These are phyloP conservation scores for Hericium erinaceus DNA, from an alignment of 768 basidiomycete genomes.

Conservation along the genomic window DNA sequence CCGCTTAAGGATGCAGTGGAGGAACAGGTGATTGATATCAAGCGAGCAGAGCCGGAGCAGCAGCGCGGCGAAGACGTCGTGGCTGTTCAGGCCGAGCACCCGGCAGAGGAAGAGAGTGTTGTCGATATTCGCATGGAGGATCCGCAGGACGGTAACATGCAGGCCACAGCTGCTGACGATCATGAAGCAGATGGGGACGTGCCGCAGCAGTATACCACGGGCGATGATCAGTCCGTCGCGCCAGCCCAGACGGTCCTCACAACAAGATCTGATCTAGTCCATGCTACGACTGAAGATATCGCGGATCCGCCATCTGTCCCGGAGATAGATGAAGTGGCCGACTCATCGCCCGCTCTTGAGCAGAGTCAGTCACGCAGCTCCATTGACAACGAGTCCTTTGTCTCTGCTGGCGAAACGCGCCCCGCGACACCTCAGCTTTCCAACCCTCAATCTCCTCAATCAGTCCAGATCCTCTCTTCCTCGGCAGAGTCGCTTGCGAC, in stretches of 20 bases:
- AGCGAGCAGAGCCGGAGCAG: neutral
- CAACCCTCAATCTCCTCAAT: constrained; percentile 11
- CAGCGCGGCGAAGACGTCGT: no score
- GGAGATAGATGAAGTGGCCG: neutral
- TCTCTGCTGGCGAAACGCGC: constrained; percentile 8
- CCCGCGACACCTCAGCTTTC: constrained; percentile 10
- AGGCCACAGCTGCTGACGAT: neutral
- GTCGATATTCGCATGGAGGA: constrained; percentile 1
- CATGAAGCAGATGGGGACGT: neutral
- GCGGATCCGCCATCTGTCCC: neutral
- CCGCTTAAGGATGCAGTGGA: constrained; percentile 13
- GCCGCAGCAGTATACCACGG: neutral
- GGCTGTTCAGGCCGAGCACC: no score
- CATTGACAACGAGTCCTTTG: constrained; percentile 7
- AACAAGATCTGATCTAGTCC: neutral
- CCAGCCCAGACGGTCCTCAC: neutral
- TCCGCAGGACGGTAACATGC: neutral
- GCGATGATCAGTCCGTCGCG: neutral
- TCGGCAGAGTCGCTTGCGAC: constrained; percentile 13
- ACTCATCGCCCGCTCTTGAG: neutral
- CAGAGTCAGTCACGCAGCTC: neutral
- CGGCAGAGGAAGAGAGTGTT: neutral
- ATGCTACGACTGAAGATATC: neutral
- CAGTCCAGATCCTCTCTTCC: constrained; percentile 7
- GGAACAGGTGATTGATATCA: neutral